Percentiles rank a stretch among this genome's conserved stretches.
phyloP scores from a whole-genome alignment of 306 rosid species.

The Dryas alaskensis region DNA sequence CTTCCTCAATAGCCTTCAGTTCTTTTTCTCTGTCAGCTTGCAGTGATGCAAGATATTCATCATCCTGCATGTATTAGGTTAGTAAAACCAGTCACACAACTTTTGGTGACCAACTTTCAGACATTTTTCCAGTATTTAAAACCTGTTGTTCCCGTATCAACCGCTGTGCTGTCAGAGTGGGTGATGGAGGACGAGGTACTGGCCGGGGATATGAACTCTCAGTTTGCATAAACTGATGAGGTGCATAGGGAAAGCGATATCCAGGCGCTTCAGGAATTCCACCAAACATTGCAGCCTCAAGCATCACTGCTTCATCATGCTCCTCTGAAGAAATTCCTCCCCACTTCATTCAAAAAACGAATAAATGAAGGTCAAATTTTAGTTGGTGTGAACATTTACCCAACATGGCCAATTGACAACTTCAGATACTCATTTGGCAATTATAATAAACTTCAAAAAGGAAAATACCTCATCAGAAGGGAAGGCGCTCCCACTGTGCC shows the following conservation, averaged over 20 bases:
- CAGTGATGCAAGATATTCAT: slow-evolving; percentile 84
- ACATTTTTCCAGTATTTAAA: slow-evolving; percentile 15
- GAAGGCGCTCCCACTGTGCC: slow-evolving; percentile 43
- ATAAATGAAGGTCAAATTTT: slow-evolving; percentile 14
- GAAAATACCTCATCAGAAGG: slow-evolving; percentile 65
- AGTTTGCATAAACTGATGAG: slow-evolving; percentile 55
- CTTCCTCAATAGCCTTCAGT: slow-evolving; percentile 68
- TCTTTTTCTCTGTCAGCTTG: slow-evolving; percentile 93
- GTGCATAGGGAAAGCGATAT: slow-evolving; percentile 60
- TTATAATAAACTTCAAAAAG: slow-evolving; percentile 20
- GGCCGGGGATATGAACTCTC: slow-evolving; percentile 44
- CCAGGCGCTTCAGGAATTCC: slow-evolving; percentile 79
- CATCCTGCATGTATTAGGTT: slow-evolving; percentile 61
- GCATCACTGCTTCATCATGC: slow-evolving; percentile 94
- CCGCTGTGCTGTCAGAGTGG: slow-evolving; percentile 78
- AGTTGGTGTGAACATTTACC: slow-evolving; percentile 17
- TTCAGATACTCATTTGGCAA: background rate
- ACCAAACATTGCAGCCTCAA: slow-evolving; percentile 96
- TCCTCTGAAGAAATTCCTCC: slow-evolving; percentile 92
- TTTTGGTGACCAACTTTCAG: slow-evolving; percentile 12
- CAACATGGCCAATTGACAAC: slow-evolving; percentile 1
- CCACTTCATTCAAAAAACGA: slow-evolving; percentile 60
- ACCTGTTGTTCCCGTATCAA: slow-evolving; percentile 97
- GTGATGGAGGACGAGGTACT: slow-evolving; percentile 75
- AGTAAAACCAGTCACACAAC: slow-evolving; percentile 6